Percentiles rank a stretch among this genome's conserved stretches.
Conservation (phyloP, 768 basidiomycete genomes). For the Lyophyllum decastes region DNA sequence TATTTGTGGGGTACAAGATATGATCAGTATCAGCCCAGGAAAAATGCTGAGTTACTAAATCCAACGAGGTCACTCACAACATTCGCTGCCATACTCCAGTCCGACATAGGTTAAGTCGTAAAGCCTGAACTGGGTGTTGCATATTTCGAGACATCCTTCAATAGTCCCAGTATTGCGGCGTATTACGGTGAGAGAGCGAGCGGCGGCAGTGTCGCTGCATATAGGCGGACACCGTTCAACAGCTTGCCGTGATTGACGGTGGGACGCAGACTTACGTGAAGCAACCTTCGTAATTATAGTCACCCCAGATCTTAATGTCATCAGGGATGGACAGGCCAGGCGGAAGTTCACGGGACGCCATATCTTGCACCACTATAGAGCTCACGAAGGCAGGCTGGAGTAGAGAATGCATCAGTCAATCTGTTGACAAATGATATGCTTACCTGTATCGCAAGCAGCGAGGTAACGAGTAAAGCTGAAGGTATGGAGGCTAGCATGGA, state of each 20-base stretch:
- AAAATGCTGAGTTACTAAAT: background rate
- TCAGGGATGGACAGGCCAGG: conserved; percentile 14
- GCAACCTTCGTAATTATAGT: conserved; percentile 11
- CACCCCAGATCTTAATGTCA: conserved; percentile 13
- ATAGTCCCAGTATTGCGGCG: background rate
- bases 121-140: conserved; percentile 7
- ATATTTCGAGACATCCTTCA: conserved; percentile 6
- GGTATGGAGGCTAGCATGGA: too few species aligned
- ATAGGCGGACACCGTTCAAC: background rate
- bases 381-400: too few species aligned
- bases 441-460: too few species aligned
- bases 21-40: background rate
- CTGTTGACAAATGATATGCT: too few species aligned
- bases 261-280: conserved; percentile 14
- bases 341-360: conserved; percentile 5
- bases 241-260: too few species aligned
- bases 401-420: too few species aligned
- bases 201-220: background rate
- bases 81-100: conserved; percentile 5
- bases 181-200: conserved; percentile 10
- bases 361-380: background rate
- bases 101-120: conserved; percentile 13
- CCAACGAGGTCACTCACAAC: background rate
- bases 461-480: too few species aligned
- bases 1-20: background rate